These are phyloP conservation scores for Mucor sp. DNA, from an alignment of 371 early-diverging fungal genomes.

Conservation along the genomic window DNA sequence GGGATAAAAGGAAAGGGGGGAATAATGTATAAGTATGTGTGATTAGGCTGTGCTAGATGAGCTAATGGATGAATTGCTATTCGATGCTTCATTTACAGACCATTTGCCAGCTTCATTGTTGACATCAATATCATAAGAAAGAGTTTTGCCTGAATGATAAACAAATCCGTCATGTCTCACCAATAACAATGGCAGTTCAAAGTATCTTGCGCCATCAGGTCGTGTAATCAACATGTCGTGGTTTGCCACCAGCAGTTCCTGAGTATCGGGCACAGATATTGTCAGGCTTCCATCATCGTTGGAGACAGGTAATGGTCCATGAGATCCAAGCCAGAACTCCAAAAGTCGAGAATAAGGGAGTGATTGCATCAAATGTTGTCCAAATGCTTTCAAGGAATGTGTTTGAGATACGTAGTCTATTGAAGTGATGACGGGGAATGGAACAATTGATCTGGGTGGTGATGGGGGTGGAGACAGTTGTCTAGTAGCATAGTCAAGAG, in stretches of 20 bases:
- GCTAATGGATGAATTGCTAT: not conserved
- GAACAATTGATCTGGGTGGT: constrained; percentile 40
- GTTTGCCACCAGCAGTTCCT: constrained; percentile 23
- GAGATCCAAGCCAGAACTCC: constrained; percentile 47
- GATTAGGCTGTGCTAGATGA: not conserved
- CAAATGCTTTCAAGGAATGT: constrained; percentile 31
- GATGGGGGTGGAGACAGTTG: constrained; percentile 41
- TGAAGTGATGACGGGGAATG: constrained; percentile 39
- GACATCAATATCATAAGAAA: constrained; percentile 24
- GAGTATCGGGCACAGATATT: constrained; percentile 14
- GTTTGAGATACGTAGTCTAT: constrained; percentile 23
- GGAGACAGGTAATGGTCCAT: constrained; percentile 31
- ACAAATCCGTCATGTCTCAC: constrained; percentile 45
- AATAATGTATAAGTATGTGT: not conserved
- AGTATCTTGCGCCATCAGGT: constrained; percentile 34
- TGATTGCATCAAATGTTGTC: constrained; percentile 36
- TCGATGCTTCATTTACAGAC: constrained; percentile 11
- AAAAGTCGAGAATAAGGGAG: constrained; percentile 21
- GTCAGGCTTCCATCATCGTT: not conserved
- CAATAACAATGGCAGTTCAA: constrained; percentile 41
- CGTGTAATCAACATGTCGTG: constrained; percentile 32
- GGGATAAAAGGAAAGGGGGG: not conserved
- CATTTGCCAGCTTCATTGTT: constrained; percentile 9
- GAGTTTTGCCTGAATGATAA: constrained; percentile 37
- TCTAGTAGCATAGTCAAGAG: not conserved